Base-by-base conservation (phyloP, 2,329 filamentous ascomycete genomes). In the Furcasterigmium sp. region DNA sequence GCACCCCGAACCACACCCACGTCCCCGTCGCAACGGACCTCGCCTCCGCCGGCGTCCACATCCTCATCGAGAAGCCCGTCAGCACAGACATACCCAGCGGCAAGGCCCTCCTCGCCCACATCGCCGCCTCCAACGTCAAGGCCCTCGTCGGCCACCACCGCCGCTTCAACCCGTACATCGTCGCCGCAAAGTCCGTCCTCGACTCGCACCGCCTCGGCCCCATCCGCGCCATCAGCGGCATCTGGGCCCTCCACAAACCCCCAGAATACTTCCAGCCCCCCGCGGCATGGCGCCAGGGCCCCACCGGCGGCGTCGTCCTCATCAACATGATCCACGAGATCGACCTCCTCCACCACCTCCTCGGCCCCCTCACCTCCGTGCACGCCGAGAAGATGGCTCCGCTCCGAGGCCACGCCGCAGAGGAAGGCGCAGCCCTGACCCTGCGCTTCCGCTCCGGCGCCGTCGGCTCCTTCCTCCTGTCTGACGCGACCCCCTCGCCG, bases 311-410 rank as follows among this genome's bases (percentile, higher is more conserved):
- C 1, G 69, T 73, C 0, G 59, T 81, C 8, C 59, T 73, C 3
- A 80, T 80, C 46, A 82, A 82, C 51, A 59, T 82, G 35, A 69
- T 81, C n/a, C 78, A 82, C 51, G 78, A 82, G 39, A 61, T 82
- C 30, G 78, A 82, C 46, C 58, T 80, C 0, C 59, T 82, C 15
- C 76, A 80, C 37, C 71, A 73, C 54, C 59, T 81, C 2, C 67
- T 82, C 20, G 76, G 76, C 0, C 69, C 73, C 0, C 73, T 82
- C 20, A 53, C 55, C 0, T 61, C 70, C 0, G 70, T 81, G 0
- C 69, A 73, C 26, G 76, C 73, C 0, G 72, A 81, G 49, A 59
- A 63, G 39, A 70, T 65, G 0, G 38, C 54, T 0, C 65, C 70
- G 0, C 68, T 69, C 26, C 63, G 78, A 1, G 59, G 61, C 0